Evolutionary conservation across 1,284 basidiomycete genomes (phyloP).

Genomic region (Golubevia sp.): DNA sequence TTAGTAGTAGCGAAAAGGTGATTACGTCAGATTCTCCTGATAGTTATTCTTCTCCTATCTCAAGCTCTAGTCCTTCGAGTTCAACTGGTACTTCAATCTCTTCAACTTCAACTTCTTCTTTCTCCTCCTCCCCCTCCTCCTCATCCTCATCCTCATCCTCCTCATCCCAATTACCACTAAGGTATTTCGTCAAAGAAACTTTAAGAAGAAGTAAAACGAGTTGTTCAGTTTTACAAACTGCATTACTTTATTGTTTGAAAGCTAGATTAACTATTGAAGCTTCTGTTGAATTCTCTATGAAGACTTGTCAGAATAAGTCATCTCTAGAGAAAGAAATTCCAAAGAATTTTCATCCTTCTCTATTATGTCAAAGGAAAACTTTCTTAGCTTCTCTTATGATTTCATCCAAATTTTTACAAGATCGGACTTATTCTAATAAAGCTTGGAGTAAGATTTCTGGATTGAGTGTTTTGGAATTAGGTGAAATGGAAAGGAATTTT

Average conservation of each 20-base stretch:
- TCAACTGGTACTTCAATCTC: constrained; percentile 20
- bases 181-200: constrained; percentile 52
- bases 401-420: constrained; percentile 56
- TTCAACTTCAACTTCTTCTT: constrained; percentile 13
- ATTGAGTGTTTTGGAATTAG: constrained; percentile 36
- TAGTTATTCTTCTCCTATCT: constrained; percentile 12
- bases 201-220: constrained; percentile 50
- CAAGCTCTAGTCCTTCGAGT: constrained; percentile 30
- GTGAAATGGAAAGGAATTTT: constrained; percentile 29
- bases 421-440: constrained; percentile 50
- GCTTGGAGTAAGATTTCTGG: constrained; percentile 57
- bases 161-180: constrained; percentile 41
- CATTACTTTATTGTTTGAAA: constrained; percentile 49
- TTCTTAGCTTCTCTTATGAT: constrained; percentile 51
- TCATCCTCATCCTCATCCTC: not conserved
- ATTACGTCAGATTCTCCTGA: not conserved
- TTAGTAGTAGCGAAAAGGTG: not conserved
- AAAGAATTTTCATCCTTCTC: too few relatives aligned
- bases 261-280: constrained; percentile 20
- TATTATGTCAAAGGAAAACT: constrained; percentile 46
- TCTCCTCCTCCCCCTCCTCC: constrained; percentile 15
- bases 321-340: too few relatives aligned
- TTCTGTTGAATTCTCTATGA: too few relatives aligned
- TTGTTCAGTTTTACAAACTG: constrained; percentile 54
- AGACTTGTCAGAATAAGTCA: too few relatives aligned